Evolutionary conservation across 2,329 filamentous ascomycete species (phyloP), one percentile per base, ranked within the genome.

Genomic region (Byssothecium circinans): DNA sequence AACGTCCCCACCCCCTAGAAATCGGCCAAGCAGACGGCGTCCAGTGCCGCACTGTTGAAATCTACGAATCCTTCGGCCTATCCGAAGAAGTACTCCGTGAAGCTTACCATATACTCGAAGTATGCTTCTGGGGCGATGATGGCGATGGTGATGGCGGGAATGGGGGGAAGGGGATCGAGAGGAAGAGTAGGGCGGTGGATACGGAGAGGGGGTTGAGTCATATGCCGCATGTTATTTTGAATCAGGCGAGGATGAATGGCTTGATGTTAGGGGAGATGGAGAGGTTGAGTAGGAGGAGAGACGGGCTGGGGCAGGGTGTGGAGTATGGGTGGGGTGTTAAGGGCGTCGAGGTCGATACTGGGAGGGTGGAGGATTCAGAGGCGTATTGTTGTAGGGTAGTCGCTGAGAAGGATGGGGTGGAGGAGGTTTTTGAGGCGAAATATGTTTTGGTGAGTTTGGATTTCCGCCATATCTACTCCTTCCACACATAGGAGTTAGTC

Each of bases 21-120:
- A 74, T 77, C 37, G 84, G 83, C 2, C 82, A 87, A 65, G 85
- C 84, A 12, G 84, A 88, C 53, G 81, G 81, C 1, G 72, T 86
- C 2, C 83, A 88, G 68, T 81, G 79, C 53, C 81, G 85, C 1
- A 87, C 83, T 0, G 74, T 88, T 2, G 84, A 90, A 66, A 87
- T 89, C n/a, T 81, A 89, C 45, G 84, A 90, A 56, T 83, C 80
- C 6, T 86, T 90, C 52, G 85, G 82, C 1, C 77, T 90, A 35
- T 82, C 75, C 1, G 80, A 88, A 49, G 75, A 80, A 8, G 75
- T 81, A 2, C 81, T 84, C 73, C 80, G 82, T 18, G 85, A 88
- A 57, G 77, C 81, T 2, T 86, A 86, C 59, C 83, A 84, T 57
- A 81, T 88, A 64, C 73, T 86, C 2, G 86, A 87, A 69, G 81